A percentile compares a stretch with the other conserved stretches of the same genome.
Conservation (phyloP, 306 rosid genomes). For the Citrullus mucosospermus region DNA sequence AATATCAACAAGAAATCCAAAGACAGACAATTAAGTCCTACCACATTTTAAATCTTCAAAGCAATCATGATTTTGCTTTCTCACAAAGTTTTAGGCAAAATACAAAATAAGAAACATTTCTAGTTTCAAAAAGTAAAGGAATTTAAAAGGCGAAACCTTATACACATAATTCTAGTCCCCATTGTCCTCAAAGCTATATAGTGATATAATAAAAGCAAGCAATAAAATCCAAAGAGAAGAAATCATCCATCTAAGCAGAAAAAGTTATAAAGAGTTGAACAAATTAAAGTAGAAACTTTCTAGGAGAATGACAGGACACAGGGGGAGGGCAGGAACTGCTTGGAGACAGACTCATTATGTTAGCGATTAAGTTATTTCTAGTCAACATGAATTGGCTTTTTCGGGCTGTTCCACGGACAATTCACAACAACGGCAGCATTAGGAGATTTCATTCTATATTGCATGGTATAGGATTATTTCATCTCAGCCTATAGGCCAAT, state of each 20-base stretch:
- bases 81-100: background rate
- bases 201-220: background rate
- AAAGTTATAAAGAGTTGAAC: background rate
- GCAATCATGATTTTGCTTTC: background rate
- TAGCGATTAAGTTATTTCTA: background rate
- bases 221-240: background rate
- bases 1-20: background rate
- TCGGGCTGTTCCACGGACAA: background rate
- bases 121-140: background rate
- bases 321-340: background rate
- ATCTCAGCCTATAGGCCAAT: constrained; percentile 4
- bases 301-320: background rate
- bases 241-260: background rate
- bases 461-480: background rate
- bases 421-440: background rate
- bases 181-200: background rate
- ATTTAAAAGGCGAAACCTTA: background rate
- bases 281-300: background rate
- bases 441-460: background rate
- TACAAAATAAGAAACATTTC: background rate
- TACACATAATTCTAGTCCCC: background rate
- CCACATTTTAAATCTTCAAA: background rate
- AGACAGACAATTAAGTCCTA: background rate
- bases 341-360: background rate
- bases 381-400: background rate